A percentile compares a stretch with the other conserved stretches of the same genome.
phyloP scores from a whole-genome alignment of 129 eudicot species.

The Helianthus tuberosus region DNA sequence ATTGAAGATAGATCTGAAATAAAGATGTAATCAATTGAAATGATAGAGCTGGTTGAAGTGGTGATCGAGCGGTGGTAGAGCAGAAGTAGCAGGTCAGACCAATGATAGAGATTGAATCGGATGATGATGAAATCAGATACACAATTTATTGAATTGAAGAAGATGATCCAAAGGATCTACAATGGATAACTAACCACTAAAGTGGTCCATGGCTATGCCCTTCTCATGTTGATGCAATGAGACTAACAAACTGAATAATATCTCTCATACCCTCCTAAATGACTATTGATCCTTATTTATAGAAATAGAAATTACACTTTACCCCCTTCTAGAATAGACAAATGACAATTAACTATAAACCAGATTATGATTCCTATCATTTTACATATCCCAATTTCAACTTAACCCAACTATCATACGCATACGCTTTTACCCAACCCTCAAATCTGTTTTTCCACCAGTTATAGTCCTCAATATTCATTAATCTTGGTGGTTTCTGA shows the following conservation, averaged over 20 bases:
- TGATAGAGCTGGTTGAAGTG: no score
- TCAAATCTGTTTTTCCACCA: no score
- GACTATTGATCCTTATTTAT: no score
- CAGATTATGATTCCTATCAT: background rate
- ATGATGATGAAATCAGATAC: background rate
- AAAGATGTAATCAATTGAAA: no score
- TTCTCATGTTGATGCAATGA: background rate
- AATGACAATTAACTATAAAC: background rate
- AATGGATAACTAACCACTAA: background rate
- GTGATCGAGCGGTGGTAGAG: no score
- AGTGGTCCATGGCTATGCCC: background rate
- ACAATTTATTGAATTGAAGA: background rate
- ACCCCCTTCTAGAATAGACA: background rate
- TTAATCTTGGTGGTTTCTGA: no score
- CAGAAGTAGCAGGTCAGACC: no score
- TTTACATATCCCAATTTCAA: background rate
- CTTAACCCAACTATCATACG: no score
- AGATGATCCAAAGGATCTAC: background rate
- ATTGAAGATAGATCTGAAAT: no score
- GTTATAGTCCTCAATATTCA: no score
- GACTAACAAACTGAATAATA: background rate
- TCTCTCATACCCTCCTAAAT: background rate
- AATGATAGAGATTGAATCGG: background rate
- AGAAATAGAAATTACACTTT: background rate
- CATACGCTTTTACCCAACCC: no score